Percentiles rank a stretch among this genome's conserved stretches.
These are phyloP conservation scores for Aspergillus eucalypticola DNA, from an alignment of 2,329 filamentous ascomycete genomes.

Conservation along the genomic window DNA sequence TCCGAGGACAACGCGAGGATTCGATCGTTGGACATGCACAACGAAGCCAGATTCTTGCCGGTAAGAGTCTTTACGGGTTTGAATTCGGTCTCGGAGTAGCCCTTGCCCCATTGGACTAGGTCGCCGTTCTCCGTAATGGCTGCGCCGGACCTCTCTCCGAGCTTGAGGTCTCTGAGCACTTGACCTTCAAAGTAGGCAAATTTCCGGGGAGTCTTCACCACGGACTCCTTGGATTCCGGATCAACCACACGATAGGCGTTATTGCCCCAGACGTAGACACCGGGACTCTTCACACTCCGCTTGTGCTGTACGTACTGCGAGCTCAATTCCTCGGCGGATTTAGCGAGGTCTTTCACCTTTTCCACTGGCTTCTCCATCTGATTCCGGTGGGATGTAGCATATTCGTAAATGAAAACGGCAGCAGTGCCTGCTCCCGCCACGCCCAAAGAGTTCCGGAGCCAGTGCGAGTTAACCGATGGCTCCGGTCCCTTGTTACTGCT, in stretches of 20 bases:
- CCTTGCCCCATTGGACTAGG: constrained; percentile 86
- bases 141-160: constrained; percentile 78
- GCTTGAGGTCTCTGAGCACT: constrained; percentile 81
- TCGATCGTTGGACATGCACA: constrained; percentile 78
- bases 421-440: constrained; percentile 34
- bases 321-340: constrained; percentile 64
- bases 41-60: constrained; percentile 76
- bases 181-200: constrained; percentile 82
- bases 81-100: constrained; percentile 65
- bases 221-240: constrained; percentile 72
- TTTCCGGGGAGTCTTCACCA: constrained; percentile 77
- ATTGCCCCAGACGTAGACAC: constrained; percentile 91
- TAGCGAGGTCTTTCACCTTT: constrained; percentile 23
- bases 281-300: constrained; percentile 76
- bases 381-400: constrained; percentile 23
- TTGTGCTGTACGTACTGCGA: constrained; percentile 87
- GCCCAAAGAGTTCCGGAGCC: constrained; percentile 34
- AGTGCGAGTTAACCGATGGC: constrained; percentile 23
- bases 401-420: constrained; percentile 35
- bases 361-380: constrained; percentile 21
- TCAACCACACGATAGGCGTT: constrained; percentile 84
- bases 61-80: constrained; percentile 70
- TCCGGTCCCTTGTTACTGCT: constrained; percentile 24
- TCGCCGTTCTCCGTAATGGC: constrained; percentile 87
- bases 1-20: constrained; percentile 74